Evolutionary conservation across 2,329 filamentous ascomycete genomes (phyloP), one percentile per base, ranked within the genome.

Genomic region (Hymenoscyphus albidus): DNA sequence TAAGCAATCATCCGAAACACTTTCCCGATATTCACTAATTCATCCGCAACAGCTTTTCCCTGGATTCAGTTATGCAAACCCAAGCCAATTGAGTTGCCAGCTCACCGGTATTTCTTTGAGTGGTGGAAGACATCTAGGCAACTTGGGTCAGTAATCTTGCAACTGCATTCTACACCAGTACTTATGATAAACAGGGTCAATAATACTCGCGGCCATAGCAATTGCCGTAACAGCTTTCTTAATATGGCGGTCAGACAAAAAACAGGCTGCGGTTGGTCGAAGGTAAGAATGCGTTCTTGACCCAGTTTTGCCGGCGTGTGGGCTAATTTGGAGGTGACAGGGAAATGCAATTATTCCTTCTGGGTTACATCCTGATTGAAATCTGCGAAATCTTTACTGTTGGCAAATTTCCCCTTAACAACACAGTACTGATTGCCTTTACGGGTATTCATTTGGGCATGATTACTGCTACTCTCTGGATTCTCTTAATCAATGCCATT

Each of bases 301-400:
- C 2, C 16, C 48, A 60, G 14, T 14, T 59, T 9, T 42, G 62
- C 12, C 55, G 39, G 2, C 32, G 6, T 22, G 32, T 32, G 61
- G 5, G 59, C 40, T 58, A 65, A 60, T 38, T 31, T 57, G 16
- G 58, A 64, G 13, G 63, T 67, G 35, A 64, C 74, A 96, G 95
- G 77, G 95, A 99, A 78, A 98, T 99, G 86, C 95, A 99, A 82
- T 74, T 97, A 40, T 98, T 99, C 79, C 85, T 99, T 60, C 68
- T 91, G 54, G 89, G 90, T 60, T 99, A 92, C 77, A 89, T 96
- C 64, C 78, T 98, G 65, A 88, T 98, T 67, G 88, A 91, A 72
- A 91, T 99, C 73, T 97, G 93, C 79, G 95, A 98, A 77, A 97
- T 99, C 74, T 97, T 99, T 79, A 93, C 93, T 0, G 88, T 98